Evolutionary conservation across 2,329 filamentous ascomycete genomes (phyloP), one percentile per base, ranked within the genome.

Genomic region (Neofusicoccum umdonicola): DNA sequence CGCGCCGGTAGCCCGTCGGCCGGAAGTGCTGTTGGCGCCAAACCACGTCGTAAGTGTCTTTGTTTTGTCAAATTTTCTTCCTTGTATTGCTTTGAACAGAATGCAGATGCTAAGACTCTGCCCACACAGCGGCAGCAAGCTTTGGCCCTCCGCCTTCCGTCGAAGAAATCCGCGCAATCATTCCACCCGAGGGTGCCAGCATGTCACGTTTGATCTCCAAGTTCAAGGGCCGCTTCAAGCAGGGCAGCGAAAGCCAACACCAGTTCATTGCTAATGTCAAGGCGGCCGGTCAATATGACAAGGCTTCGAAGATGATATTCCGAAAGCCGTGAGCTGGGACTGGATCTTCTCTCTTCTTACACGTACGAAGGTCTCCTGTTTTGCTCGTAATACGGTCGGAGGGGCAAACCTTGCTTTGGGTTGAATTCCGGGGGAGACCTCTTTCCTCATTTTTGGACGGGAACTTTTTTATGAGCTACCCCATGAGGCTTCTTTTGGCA

Each of bases 151-250:
- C 82, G 22, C 81, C 80, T 0, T 78, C 79, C 1, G 74, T 79
- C 3, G 76, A 76, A 31, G 80, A 82, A 66, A 78, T 83, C 57
- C 76, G 77, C 34, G 76, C 77, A 5, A 76, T 77, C 0, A 78
- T 83, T 47, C 81, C 81, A 2, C 63, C 74, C 0, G 72, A 77
- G 51, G 81, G 81, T 60, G 80, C 82, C 68, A 74, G 71, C 27
- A 79, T 83, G 56, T 71, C 74, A 37, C 69, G 73, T 4, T 71
- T 83, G 22, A 77, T 81, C 48, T 69, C 68, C 44, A 68, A 71
- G 27, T 83, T 83, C 74, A 80, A 76, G 70, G 71, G 71, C 3
- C 74, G 78, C 15, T 71, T 82, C 42, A 35, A 41, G 19, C 42
- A 39, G n/a, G 54, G 52, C 41, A 44, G 45, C 35, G 15, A 34